phyloP scores from a whole-genome alignment of 768 basidiomycete genomes.

The Galerina marginata region DNA sequence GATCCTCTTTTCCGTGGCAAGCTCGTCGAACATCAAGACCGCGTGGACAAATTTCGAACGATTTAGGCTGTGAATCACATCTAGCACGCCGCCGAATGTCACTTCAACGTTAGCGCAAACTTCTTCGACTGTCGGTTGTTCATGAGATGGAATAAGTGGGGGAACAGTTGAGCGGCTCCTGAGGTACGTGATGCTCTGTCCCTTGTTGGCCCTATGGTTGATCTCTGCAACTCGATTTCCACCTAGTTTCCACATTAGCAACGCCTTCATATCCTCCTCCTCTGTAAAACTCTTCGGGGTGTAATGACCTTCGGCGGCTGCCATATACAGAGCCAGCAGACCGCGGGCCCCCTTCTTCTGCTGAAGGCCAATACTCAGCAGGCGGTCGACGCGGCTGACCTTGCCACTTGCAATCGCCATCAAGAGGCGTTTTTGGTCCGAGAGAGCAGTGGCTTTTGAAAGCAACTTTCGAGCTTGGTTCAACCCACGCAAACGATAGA shows the following conservation, averaged over 20 bases:
- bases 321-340: conserved; percentile 3
- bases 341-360: conserved; percentile 17
- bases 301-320: conserved; percentile 25
- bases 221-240: conserved; percentile 30
- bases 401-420: conserved; percentile 29
- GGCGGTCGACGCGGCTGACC: conserved; percentile 19
- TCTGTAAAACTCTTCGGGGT: conserved; percentile 29
- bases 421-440: conserved; percentile 24
- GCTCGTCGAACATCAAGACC: conserved; percentile 34
- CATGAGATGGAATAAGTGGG: conserved; percentile 2
- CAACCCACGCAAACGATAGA: conserved; percentile 16
- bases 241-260: conserved; percentile 28
- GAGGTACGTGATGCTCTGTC: conserved; percentile 22
- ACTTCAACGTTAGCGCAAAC: background rate
- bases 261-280: conserved; percentile 23
- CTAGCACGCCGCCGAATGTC: background rate
- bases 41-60: background rate
- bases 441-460: conserved; percentile 13
- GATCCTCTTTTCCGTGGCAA: conserved; percentile 30
- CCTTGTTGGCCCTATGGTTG: conserved; percentile 24
- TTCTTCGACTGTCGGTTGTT: background rate
- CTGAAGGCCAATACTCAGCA: conserved; percentile 21
- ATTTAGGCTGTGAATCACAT: background rate
- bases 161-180: conserved; percentile 19
- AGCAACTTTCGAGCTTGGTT: conserved; percentile 25